A percentile compares a stretch with the other conserved stretches of the same genome.
phyloP scores from a whole-genome alignment of 805 yeast genomes.

The Saccharomycopsis sp. region DNA sequence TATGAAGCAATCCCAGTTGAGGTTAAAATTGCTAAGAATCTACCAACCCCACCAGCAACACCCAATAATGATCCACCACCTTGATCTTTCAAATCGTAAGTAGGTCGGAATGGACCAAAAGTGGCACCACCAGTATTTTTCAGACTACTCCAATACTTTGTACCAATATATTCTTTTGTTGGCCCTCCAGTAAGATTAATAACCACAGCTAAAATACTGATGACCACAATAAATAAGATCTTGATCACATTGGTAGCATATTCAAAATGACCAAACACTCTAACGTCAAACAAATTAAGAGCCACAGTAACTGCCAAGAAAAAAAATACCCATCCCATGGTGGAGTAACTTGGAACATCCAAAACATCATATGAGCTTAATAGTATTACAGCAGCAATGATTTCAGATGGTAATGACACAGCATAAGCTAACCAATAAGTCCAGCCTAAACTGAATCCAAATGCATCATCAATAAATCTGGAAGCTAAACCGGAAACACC shows the following conservation, averaged over 20 bases:
- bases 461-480: conserved; percentile 68
- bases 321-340: conserved; percentile 64
- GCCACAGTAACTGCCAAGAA: conserved; percentile 40
- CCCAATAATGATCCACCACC: conserved; percentile 51
- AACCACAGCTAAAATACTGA: conserved; percentile 58
- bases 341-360: conserved; percentile 39
- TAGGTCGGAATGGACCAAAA: conserved; percentile 69
- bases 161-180: conserved; percentile 41
- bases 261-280: conserved; percentile 69
- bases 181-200: conserved; percentile 42
- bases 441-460: conserved; percentile 69
- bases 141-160: conserved; percentile 57
- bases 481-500: conserved; percentile 72
- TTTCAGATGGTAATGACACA: conserved; percentile 68
- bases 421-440: conserved; percentile 67
- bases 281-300: conserved; percentile 59
- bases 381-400: conserved; percentile 74
- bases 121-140: conserved; percentile 43
- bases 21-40: conserved; percentile 51
- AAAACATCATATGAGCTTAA: conserved; percentile 56
- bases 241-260: conserved; percentile 55
- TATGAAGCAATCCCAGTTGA: conserved; percentile 62
- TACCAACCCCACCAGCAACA: conserved; percentile 52
- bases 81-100: conserved; percentile 56
- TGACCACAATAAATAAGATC: conserved; percentile 43